A percentile compares a stretch with the other conserved stretches of the same genome.
Conservation (phyloP, 2,329 filamentous ascomycete genomes). For the Penicillium sp. region DNA sequence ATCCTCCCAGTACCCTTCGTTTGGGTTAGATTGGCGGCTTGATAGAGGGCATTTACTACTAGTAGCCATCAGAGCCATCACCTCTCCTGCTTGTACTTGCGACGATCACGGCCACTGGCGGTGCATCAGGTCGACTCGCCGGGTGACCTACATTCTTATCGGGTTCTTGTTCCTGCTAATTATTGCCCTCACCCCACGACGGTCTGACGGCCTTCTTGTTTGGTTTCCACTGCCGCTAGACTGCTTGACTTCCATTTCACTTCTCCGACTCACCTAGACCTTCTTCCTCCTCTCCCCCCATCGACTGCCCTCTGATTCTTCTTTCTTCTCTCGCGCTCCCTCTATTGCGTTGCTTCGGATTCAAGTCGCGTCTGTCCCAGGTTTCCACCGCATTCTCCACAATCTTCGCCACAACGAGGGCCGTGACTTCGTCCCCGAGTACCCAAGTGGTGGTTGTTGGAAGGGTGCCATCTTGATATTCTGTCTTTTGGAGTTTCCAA, state of each 20-base stretch:
- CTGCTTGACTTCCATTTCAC: constrained; percentile 22
- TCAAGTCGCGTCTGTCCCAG: constrained; percentile 12
- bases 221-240: constrained; percentile 29
- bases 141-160: constrained; percentile 22
- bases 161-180: constrained; percentile 15
- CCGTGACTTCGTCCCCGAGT: constrained; percentile 14
- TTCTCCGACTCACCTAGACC: constrained; percentile 20
- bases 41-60: constrained; percentile 10
- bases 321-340: constrained; percentile 19
- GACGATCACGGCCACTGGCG: constrained; percentile 14
- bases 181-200: constrained; percentile 24
- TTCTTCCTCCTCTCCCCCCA: constrained; percentile 17
- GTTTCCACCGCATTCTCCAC: constrained; percentile 11
- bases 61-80: not conserved
- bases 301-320: constrained; percentile 18
- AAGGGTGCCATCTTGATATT: constrained; percentile 28
- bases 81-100: not conserved
- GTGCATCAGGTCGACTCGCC: constrained; percentile 9
- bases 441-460: constrained; percentile 15
- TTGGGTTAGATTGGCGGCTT: constrained; percentile 9
- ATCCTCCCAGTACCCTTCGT: constrained; percentile 11
- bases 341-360: constrained; percentile 2
- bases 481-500: constrained; percentile 18
- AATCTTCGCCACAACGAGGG: constrained; percentile 15
- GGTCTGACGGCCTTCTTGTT: constrained; percentile 37